Conservation (phyloP, 805 yeast genomes). For the Nakazawaea ernobii region DNA sequence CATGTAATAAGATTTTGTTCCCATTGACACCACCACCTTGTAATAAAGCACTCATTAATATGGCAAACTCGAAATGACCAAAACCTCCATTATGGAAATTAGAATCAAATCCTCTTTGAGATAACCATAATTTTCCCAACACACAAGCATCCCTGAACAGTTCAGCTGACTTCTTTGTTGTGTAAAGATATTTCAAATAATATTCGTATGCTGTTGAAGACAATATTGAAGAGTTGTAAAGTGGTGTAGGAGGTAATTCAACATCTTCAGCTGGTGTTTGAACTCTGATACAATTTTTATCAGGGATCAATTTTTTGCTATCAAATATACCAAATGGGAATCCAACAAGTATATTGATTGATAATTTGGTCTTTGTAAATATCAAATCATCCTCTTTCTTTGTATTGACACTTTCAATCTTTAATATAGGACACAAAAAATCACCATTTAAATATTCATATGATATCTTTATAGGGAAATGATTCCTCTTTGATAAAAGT, state of each 20-base stretch:
- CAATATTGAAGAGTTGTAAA: conserved; percentile 77
- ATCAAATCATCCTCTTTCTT: conserved; percentile 46
- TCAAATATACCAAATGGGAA: conserved; percentile 71
- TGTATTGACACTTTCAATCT: conserved; percentile 49
- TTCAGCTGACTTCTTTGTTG: conserved; percentile 68
- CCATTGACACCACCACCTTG: conserved; percentile 80
- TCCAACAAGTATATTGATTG: conserved; percentile 68
- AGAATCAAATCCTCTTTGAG: conserved; percentile 77
- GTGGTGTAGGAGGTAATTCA: conserved; percentile 69
- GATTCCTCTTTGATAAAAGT: conserved; percentile 44
- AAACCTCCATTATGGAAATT: conserved; percentile 65
- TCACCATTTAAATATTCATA: conserved; percentile 76
- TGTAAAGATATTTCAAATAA: conserved; percentile 70
- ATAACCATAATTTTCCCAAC: conserved; percentile 84
- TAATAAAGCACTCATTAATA: conserved; percentile 72
- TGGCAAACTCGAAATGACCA: conserved; percentile 86
- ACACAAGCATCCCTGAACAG: conserved; percentile 83
- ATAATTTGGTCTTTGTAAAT: conserved; percentile 62
- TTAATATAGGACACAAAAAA: conserved; percentile 66
- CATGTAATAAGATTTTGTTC: conserved; percentile 71
- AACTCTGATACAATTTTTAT: conserved; percentile 76
- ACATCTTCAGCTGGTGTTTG: conserved; percentile 31
- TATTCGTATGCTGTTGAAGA: conserved; percentile 64
- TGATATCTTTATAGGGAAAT: conserved; percentile 52
- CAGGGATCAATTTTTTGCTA: conserved; percentile 68